These are phyloP conservation scores for Cardamine resedifolia DNA, from an alignment of 345 rosid species.

Conservation along the genomic window DNA sequence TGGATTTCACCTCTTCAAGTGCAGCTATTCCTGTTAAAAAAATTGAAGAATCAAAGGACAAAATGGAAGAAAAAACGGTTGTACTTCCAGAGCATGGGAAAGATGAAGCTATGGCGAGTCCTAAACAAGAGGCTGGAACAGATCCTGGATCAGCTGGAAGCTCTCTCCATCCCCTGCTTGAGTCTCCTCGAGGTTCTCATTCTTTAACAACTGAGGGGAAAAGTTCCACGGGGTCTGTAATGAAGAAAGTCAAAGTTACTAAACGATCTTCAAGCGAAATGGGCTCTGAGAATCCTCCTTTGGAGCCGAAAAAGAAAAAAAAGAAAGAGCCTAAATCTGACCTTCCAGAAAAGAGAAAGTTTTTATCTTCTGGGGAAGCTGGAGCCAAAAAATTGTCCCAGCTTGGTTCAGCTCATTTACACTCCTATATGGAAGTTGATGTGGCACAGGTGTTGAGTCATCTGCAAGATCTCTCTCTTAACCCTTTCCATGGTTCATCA, in stretches of 20 bases:
- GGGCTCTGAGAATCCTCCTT: conserved; percentile 42
- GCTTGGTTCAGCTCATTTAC: conserved; percentile 39
- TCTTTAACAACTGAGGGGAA: conserved; percentile 42
- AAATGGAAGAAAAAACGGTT: conserved; percentile 29
- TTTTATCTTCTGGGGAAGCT: conserved; percentile 46
- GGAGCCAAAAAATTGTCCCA: conserved; percentile 42
- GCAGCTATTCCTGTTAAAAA: conserved; percentile 34
- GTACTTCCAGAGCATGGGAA: conserved; percentile 40
- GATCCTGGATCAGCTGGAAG: conserved; percentile 40
- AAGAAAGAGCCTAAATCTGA: conserved; percentile 53
- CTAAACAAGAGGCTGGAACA: conserved; percentile 41
- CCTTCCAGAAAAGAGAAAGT: conserved; percentile 54
- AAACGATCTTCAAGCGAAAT: conserved; percentile 52
- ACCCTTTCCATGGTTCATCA: conserved; percentile 59
- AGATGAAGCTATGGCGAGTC: conserved; percentile 36
- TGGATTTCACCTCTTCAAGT: conserved; percentile 40
- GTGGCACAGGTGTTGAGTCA: conserved; percentile 59
- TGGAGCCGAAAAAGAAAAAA: conserved; percentile 61
- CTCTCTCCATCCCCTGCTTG: conserved; percentile 39
- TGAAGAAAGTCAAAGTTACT: conserved; percentile 53
- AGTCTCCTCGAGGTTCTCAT: conserved; percentile 27
- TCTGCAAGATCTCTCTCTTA: conserved; percentile 73
- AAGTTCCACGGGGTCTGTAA: conserved; percentile 42
- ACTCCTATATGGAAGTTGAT: conserved; percentile 41
- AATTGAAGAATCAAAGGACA: conserved; percentile 31